Percentiles rank a stretch among this genome's conserved stretches.
phyloP scores from a whole-genome alignment of 331 rosid species.

The Malus hybrid region DNA sequence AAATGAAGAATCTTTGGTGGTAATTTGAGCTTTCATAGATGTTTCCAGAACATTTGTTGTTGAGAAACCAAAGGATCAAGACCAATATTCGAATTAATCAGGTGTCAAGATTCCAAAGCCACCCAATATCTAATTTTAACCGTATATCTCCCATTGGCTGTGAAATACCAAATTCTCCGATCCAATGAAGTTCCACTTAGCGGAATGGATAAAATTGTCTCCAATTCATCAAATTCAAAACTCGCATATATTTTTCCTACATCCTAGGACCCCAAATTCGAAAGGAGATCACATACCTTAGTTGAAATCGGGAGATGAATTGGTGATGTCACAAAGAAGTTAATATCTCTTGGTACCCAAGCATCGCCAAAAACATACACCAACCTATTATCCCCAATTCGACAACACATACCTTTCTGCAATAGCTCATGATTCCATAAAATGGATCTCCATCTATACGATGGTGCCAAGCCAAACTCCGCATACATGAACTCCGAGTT shows the following conservation, averaged over 20 bases:
- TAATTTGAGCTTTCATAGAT: too few relatives aligned
- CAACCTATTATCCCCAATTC: neutral
- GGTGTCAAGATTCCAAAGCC: neutral
- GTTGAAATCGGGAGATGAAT: neutral
- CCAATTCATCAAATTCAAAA: too few relatives aligned
- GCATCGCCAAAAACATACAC: neutral
- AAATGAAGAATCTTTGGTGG: too few relatives aligned
- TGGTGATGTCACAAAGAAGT: neutral
- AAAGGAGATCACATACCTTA: neutral
- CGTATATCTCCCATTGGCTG: neutral
- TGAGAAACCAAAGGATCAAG: too few relatives aligned
- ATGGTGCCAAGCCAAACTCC: neutral
- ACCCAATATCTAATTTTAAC: too few relatives aligned
- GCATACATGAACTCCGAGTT: neutral
- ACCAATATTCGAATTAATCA: neutral
- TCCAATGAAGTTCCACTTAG: too few relatives aligned
- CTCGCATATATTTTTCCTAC: too few relatives aligned
- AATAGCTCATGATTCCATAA: neutral
- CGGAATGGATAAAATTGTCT: too few relatives aligned
- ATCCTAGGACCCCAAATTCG: neutral
- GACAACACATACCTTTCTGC: neutral
- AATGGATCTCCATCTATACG: neutral
- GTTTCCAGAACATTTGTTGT: too few relatives aligned
- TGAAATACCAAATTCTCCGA: neutral
- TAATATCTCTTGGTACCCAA: neutral